Evolutionary conservation across 2,329 filamentous ascomycete species (phyloP).

Genomic region (Dactylellina parvicollis): DNA sequence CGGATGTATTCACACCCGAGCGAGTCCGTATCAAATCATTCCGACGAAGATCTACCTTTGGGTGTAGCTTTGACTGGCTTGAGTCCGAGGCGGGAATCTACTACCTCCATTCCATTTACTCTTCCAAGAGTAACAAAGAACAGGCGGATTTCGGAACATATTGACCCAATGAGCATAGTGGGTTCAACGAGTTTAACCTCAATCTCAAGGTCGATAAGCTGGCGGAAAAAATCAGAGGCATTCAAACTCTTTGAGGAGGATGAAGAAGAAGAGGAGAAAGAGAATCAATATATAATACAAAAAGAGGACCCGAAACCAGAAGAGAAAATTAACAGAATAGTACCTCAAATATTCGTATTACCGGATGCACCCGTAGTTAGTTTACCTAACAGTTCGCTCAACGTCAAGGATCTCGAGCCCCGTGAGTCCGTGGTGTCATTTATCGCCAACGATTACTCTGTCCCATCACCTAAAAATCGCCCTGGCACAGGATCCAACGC

Average conservation of each 20-base stretch:
- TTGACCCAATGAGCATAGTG: slow-evolving; percentile 30
- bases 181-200: slow-evolving; percentile 5
- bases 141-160: slow-evolving; percentile 42
- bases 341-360: slow-evolving; percentile 18
- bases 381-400: slow-evolving; percentile 36
- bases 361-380: slow-evolving; percentile 22
- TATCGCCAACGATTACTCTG: slow-evolving; percentile 40
- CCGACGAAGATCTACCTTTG: slow-evolving; percentile 40
- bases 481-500: not conserved
- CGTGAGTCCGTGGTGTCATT: slow-evolving; percentile 37
- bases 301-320: slow-evolving; percentile 18
- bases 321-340: slow-evolving; percentile 27
- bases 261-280: slow-evolving; percentile 17
- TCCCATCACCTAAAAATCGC: slow-evolving; percentile 12
- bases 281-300: not conserved
- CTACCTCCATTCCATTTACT: slow-evolving; percentile 26
- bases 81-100: slow-evolving; percentile 41
- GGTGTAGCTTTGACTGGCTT: slow-evolving; percentile 42
- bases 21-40: slow-evolving; percentile 30
- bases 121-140: slow-evolving; percentile 31
- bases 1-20: slow-evolving; percentile 35
- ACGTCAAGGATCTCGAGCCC: slow-evolving; percentile 13
- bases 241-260: slow-evolving; percentile 15
- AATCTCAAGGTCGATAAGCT: slow-evolving; percentile 20
- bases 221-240: slow-evolving; percentile 21